Conservation (phyloP, 169 alveolate genomes). For the Eimeria praecox region DNA sequence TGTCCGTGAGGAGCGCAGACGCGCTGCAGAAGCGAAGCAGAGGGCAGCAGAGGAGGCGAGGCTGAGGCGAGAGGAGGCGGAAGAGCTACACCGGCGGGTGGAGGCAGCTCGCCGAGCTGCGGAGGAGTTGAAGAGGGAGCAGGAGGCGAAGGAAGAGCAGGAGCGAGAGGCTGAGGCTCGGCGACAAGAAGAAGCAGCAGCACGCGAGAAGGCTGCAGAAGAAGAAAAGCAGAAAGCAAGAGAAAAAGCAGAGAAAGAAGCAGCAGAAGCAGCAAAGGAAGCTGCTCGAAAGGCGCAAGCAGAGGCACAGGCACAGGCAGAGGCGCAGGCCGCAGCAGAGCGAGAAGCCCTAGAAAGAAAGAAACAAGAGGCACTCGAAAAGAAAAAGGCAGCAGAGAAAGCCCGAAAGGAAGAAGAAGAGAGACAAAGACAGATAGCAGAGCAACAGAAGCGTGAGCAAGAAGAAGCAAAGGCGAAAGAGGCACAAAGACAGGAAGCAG, state of each 20-base stretch:
- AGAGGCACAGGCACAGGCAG: slow-evolving; percentile 17
- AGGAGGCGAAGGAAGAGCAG: neutral
- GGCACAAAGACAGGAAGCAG: neutral
- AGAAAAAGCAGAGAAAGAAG: neutral
- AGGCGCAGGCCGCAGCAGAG: slow-evolving; percentile 20
- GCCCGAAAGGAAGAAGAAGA: neutral
- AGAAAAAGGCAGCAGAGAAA: neutral
- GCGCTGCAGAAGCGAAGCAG: neutral
- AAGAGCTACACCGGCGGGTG: slow-evolving; percentile 22
- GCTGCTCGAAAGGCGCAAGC: slow-evolving; percentile 39
- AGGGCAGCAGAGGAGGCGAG: slow-evolving; percentile 15
- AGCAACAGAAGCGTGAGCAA: neutral
- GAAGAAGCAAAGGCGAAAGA: neutral
- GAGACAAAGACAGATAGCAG: neutral
- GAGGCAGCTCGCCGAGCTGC: slow-evolving; percentile 32
- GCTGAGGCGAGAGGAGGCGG: slow-evolving; percentile 33
- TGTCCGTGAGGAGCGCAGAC: neutral
- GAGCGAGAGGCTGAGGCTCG: slow-evolving; percentile 31
- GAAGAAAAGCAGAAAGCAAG: neutral
- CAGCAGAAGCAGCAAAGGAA: slow-evolving; percentile 26
- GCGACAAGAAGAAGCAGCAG: slow-evolving; percentile 15
- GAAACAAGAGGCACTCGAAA: neutral
- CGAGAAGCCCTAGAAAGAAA: neutral
- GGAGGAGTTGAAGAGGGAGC: slow-evolving; percentile 21
- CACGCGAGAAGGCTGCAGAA: neutral